Percentiles rank a stretch among this genome's conserved stretches.
These are phyloP conservation scores for Chytriomyces hyalinus DNA, from an alignment of 192 early-diverging fungal species.

Conservation along the genomic window DNA sequence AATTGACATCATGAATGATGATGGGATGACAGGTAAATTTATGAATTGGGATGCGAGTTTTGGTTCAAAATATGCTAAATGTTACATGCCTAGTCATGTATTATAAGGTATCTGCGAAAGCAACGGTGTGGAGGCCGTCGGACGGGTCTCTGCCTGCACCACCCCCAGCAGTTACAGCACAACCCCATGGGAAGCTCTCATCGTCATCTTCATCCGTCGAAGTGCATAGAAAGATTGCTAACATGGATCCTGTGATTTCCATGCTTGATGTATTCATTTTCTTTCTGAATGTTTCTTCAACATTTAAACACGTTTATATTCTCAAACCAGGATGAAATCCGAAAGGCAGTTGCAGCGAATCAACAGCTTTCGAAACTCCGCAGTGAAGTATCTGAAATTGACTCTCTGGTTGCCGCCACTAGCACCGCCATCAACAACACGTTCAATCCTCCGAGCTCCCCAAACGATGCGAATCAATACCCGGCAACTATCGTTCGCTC, in stretches of 20 bases:
- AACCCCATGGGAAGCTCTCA: background rate
- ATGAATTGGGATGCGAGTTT: background rate
- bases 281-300: background rate
- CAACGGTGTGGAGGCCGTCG: conserved; percentile 34
- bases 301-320: background rate
- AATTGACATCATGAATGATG: conserved; percentile 78
- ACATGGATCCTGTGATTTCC: conserved; percentile 1
- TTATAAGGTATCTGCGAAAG: conserved; percentile 52
- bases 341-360: conserved; percentile 1
- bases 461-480: background rate
- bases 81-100: conserved; percentile 40
- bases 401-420: conserved; percentile 2
- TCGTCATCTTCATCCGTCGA: background rate
- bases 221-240: conserved; percentile 18
- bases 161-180: background rate
- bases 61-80: conserved; percentile 1
- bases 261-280: conserved; percentile 33
- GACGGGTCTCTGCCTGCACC: conserved; percentile 20
- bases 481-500: background rate
- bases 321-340: conserved; percentile 8
- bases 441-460: background rate
- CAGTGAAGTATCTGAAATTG: conserved; percentile 2
- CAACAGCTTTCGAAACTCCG: conserved; percentile 11
- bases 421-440: background rate
- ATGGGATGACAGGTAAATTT: conserved; percentile 50